A percentile compares a stretch with the other conserved stretches of the same genome.
Conservation (phyloP, 163 green algal genomes). For the Coccomyxa subellipsoidea region DNA sequence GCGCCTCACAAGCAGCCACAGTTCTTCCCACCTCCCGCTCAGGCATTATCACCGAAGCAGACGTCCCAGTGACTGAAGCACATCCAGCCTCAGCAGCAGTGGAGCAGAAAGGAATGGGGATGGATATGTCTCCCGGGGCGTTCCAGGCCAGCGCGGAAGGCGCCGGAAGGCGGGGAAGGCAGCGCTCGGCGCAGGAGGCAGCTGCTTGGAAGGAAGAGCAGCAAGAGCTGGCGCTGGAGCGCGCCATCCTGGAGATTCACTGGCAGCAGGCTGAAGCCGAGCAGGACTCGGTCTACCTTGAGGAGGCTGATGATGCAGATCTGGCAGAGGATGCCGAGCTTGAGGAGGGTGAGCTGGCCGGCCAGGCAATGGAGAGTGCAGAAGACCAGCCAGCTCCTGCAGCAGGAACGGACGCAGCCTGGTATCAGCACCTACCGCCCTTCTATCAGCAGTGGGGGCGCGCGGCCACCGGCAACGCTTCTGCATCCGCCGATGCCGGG, state of each 20-base stretch:
- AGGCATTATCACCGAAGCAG: background rate
- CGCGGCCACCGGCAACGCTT: background rate
- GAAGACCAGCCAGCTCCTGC: background rate
- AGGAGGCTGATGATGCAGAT: background rate
- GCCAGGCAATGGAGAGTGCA: background rate
- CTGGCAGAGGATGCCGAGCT: background rate
- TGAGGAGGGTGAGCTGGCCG: background rate
- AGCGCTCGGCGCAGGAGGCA: background rate
- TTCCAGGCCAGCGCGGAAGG: background rate
- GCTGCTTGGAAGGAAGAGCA: background rate
- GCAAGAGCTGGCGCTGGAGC: conserved; percentile 2
- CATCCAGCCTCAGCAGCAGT: background rate
- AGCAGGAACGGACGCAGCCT: background rate
- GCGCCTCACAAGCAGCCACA: background rate
- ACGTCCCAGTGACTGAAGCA: too few relatives aligned
- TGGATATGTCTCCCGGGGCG: background rate
- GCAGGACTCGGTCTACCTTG: background rate
- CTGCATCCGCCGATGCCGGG: background rate
- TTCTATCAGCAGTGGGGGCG: background rate
- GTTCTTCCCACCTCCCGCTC: background rate
- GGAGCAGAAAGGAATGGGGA: too few relatives aligned
- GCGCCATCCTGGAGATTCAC: conserved; percentile 4
- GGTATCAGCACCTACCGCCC: background rate
- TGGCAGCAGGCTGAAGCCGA: background rate
- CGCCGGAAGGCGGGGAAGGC: background rate